Conservation (phyloP, 163 green algal genomes). For the Scenedesmus sp. region DNA sequence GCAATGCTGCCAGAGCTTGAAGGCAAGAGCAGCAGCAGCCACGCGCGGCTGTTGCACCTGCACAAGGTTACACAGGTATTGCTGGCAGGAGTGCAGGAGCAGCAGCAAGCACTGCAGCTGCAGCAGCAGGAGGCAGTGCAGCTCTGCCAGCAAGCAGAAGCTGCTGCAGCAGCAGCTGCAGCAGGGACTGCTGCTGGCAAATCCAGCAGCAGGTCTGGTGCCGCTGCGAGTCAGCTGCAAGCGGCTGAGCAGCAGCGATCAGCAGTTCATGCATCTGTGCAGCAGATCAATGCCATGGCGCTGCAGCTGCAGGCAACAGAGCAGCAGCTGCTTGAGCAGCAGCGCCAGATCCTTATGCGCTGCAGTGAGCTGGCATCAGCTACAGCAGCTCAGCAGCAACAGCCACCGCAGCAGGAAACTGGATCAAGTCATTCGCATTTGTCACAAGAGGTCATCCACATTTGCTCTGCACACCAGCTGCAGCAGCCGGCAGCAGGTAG, state of each 20-base stretch:
- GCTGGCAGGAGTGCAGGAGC: neutral
- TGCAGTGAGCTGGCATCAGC: neutral
- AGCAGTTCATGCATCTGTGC: neutral
- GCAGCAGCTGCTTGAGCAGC: neutral
- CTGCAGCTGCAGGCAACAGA: neutral
- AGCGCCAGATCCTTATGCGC: neutral
- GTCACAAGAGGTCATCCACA: no score
- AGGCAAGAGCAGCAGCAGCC: slow-evolving; percentile 12
- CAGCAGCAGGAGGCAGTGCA: slow-evolving; percentile 6
- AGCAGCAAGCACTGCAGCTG: neutral
- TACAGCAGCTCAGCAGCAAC: neutral
- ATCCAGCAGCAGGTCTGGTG: neutral
- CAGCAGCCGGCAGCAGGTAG: neutral
- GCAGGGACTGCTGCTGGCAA: no score
- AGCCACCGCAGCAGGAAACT: neutral
- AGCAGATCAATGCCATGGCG: neutral
- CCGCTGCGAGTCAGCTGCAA: neutral
- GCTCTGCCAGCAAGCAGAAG: neutral
- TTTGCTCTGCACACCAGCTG: neutral
- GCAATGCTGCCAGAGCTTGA: neutral
- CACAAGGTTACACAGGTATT: neutral
- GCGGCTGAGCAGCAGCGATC: neutral
- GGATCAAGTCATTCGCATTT: neutral
- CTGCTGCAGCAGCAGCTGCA: neutral
- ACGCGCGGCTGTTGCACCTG: neutral